These are phyloP conservation scores for Chrysosporium queenslandicum DNA, from an alignment of 2,329 filamentous ascomycete genomes.

Conservation along the genomic window DNA sequence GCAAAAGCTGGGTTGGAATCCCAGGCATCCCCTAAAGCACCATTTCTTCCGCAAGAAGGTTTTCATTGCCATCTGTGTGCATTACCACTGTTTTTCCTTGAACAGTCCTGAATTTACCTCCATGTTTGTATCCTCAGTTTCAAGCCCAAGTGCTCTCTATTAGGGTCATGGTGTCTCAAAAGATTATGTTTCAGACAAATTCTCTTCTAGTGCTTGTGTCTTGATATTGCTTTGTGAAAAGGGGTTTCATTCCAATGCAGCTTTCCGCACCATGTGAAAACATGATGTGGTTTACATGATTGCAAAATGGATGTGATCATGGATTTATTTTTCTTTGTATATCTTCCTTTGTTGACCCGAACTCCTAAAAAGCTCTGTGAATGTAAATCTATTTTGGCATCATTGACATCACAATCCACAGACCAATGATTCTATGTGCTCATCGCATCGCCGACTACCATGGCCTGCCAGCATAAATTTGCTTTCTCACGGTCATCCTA, in stretches of 20 bases:
- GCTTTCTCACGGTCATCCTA: background rate
- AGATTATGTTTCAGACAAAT: too few relatives aligned
- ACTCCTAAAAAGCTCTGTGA: background rate
- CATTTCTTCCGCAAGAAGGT: background rate
- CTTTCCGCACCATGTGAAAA: too few relatives aligned
- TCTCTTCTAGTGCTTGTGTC: too few relatives aligned
- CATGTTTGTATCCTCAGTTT: background rate
- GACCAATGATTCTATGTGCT: background rate
- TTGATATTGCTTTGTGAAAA: too few relatives aligned
- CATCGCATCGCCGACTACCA: background rate
- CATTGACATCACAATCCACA: background rate
- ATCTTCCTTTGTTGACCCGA: background rate
- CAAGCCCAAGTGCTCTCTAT: background rate
- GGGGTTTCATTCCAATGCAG: too few relatives aligned
- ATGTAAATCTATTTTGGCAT: background rate
- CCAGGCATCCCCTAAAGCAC: constrained; percentile 53
- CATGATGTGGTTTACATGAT: too few relatives aligned
- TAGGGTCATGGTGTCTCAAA: too few relatives aligned
- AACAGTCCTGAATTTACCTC: background rate
- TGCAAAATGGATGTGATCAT: too few relatives aligned
- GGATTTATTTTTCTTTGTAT: background rate
- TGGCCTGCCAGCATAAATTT: background rate
- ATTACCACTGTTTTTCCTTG: background rate
- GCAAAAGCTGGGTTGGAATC: constrained; percentile 64
- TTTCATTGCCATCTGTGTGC: background rate